Conservation (phyloP, 139 green algal genomes). For the Chlorella sp. region DNA sequence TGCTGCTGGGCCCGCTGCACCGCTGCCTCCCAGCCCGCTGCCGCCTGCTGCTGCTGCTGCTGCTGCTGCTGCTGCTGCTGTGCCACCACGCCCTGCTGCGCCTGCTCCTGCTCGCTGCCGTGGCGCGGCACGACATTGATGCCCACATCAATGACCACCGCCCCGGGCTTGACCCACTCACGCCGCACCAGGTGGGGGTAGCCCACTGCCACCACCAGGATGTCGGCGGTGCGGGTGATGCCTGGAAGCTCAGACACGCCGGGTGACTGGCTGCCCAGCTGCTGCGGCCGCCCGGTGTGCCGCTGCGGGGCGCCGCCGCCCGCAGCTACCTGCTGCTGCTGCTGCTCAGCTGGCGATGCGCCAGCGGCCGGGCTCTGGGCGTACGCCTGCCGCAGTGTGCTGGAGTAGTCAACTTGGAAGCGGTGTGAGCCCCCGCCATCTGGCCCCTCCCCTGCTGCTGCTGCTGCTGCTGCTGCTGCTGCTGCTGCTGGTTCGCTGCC, state of each 20-base stretch:
- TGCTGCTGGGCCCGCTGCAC: neutral
- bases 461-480: neutral
- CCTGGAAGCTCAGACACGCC: constrained; percentile 30
- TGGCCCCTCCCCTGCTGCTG: neutral
- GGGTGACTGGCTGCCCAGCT: neutral
- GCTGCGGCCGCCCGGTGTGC: neutral
- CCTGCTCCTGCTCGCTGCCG: neutral
- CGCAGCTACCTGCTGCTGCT: constrained; percentile 10
- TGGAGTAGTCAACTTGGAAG: constrained; percentile 40
- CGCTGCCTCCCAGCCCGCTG: neutral
- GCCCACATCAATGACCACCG: constrained; percentile 94
- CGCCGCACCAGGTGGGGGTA: constrained; percentile 65
- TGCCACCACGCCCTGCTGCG: neutral
- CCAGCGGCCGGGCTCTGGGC: neutral
- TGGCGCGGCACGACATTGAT: constrained; percentile 89
- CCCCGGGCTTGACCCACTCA: constrained; percentile 94
- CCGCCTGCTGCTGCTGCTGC: neutral
- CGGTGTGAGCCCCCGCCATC: neutral
- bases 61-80: neutral
- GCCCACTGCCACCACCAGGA: constrained; percentile 85
- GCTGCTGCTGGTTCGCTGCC: neutral
- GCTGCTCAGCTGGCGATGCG: neutral
- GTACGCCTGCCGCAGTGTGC: constrained; percentile 10
- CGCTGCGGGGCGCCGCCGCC: neutral
- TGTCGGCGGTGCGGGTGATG: constrained; percentile 72